Evolutionary conservation across 495 filamentous ascomycete genomes (phyloP).

Genomic region (Thozetella sp.): DNA sequence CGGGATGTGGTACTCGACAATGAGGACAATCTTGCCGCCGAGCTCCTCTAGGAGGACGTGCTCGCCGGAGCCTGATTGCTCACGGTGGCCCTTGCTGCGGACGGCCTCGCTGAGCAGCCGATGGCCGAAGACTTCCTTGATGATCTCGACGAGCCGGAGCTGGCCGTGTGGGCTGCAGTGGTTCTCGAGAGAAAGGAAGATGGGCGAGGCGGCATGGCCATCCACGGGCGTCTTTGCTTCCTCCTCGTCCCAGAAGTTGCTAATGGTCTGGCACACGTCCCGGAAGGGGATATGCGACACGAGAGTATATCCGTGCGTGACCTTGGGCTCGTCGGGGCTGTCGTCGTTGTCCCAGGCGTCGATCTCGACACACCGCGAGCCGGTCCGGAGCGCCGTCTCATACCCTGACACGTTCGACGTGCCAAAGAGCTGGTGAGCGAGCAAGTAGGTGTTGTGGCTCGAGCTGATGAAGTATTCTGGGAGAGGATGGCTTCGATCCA

Average conservation of each 20-base stretch:
- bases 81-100: constrained; percentile 38
- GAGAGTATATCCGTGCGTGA: constrained; percentile 58
- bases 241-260: constrained; percentile 48
- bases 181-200: constrained; percentile 56
- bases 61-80: constrained; percentile 32
- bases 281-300: constrained; percentile 57
- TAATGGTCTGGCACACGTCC: constrained; percentile 50
- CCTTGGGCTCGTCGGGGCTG: constrained; percentile 49
- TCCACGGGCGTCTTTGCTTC: constrained; percentile 21
- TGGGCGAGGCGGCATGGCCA: constrained; percentile 42
- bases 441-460: constrained; percentile 77
- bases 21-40: constrained; percentile 52
- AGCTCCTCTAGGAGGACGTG: constrained; percentile 48
- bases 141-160: constrained; percentile 49
- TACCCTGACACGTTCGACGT: constrained; percentile 47
- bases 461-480: constrained; percentile 64
- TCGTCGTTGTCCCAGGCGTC: constrained; percentile 57
- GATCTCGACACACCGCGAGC: constrained; percentile 59
- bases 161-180: constrained; percentile 50
- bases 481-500: constrained; percentile 45
- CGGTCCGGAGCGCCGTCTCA: constrained; percentile 44
- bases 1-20: constrained; percentile 56
- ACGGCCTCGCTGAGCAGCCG: constrained; percentile 48
- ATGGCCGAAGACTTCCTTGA: constrained; percentile 53
- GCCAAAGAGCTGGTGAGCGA: constrained; percentile 54